Evolutionary conservation across 495 filamentous ascomycete species (phyloP).

Genomic region (Aspergillus egyptiacus): DNA sequence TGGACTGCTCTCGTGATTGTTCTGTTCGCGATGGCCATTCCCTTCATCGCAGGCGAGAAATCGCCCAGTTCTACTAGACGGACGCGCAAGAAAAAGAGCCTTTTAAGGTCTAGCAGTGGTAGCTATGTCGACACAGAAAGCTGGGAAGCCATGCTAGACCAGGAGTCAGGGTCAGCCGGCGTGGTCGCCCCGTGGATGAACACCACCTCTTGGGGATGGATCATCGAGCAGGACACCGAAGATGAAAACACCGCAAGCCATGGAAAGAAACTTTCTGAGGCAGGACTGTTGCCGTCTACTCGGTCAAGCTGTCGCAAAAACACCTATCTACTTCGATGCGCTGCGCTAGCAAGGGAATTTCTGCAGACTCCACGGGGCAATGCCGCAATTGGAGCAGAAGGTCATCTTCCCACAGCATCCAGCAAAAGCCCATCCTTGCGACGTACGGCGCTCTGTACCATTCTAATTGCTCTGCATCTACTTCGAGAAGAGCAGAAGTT

Average conservation of each 20-base stretch:
- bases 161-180: conserved; percentile 51
- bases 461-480: conserved; percentile 76
- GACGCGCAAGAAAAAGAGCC: conserved; percentile 42
- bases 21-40: conserved; percentile 57
- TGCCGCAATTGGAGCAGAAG: conserved; percentile 44
- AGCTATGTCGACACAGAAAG: conserved; percentile 49
- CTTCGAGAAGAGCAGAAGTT: conserved; percentile 85
- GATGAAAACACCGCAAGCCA: conserved; percentile 25
- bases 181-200: conserved; percentile 60
- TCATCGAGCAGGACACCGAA: conserved; percentile 53
- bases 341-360: conserved; percentile 49
- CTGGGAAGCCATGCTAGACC: conserved; percentile 56
- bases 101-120: conserved; percentile 57
- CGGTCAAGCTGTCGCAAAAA: conserved; percentile 42
- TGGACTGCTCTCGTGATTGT: conserved; percentile 74
- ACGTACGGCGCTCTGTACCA: conserved; percentile 54
- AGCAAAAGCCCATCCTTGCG: conserved; percentile 48
- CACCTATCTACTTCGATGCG: conserved; percentile 40
- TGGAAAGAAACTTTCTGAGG: conserved; percentile 20
- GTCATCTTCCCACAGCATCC: conserved; percentile 57
- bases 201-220: conserved; percentile 67
- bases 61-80: conserved; percentile 34
- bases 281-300: conserved; percentile 21
- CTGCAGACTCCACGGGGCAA: conserved; percentile 49
- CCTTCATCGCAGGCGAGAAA: conserved; percentile 38